Conservation (phyloP, 2,329 filamentous ascomycete genomes). For the Colletotrichum tropicicola region DNA sequence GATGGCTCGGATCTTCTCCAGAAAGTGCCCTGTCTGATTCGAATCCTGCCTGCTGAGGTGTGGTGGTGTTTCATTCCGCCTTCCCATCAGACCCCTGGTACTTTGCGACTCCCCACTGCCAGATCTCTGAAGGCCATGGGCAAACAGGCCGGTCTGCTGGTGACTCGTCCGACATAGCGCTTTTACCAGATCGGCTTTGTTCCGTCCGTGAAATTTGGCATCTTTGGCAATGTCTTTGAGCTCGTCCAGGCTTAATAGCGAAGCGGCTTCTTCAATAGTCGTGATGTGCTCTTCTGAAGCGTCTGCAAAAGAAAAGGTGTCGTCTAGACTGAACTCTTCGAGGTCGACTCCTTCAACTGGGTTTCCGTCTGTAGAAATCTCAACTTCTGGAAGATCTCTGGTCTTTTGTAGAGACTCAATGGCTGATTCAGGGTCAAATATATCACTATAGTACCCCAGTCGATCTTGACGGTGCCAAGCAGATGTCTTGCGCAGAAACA, state of each 20-base stretch:
- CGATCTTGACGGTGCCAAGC: slow-evolving; percentile 87
- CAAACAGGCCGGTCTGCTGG: slow-evolving; percentile 79
- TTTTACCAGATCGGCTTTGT: slow-evolving; percentile 80
- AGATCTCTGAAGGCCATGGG: slow-evolving; percentile 71
- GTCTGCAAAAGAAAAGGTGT: slow-evolving; percentile 82
- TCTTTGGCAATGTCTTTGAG: slow-evolving; percentile 86
- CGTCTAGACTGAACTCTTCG: slow-evolving; percentile 56
- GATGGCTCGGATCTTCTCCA: slow-evolving; percentile 78
- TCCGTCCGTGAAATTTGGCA: slow-evolving; percentile 86
- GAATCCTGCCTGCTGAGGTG: slow-evolving; percentile 45
- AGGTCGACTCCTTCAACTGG: slow-evolving; percentile 42
- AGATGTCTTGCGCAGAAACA: slow-evolving; percentile 92
- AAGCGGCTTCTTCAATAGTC: slow-evolving; percentile 83
- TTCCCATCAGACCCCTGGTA: slow-evolving; percentile 46
- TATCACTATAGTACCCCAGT: slow-evolving; percentile 83
- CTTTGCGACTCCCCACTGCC: slow-evolving; percentile 65
- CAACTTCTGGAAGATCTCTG: slow-evolving; percentile 60
- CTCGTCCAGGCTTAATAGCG: slow-evolving; percentile 86
- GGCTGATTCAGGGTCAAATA: slow-evolving; percentile 76
- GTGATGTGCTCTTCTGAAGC: slow-evolving; percentile 77
- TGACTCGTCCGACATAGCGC: slow-evolving; percentile 79
- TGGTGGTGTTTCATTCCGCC: slow-evolving; percentile 42
- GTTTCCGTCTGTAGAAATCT: slow-evolving; percentile 31
- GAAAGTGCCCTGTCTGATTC: slow-evolving; percentile 79
- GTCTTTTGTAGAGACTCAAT: slow-evolving; percentile 70